Evolutionary conservation across 73 alveolate genomes (phyloP).

Genomic region (Durusdinium trenchii): DNA sequence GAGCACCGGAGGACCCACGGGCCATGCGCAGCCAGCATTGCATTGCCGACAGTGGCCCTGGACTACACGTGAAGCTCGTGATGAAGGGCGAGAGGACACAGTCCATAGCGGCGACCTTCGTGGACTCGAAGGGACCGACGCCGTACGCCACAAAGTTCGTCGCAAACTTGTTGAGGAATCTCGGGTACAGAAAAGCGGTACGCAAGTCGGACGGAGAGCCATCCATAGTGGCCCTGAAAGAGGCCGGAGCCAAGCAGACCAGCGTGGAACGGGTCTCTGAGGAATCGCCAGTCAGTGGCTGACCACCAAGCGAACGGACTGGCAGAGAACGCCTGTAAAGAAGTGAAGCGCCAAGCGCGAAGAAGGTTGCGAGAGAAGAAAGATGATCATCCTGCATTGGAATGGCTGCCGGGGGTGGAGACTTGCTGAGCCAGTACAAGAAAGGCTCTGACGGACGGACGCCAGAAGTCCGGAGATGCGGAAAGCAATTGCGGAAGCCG

Average conservation of each 20-base stretch:
- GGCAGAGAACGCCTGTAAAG: no score
- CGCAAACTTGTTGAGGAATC: background rate
- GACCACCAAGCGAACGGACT: background rate
- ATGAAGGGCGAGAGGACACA: background rate
- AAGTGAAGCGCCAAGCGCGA: no score
- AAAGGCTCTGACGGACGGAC: no score
- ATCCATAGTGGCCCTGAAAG: background rate
- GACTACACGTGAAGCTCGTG: background rate
- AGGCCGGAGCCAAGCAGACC: background rate
- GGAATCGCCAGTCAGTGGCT: no score
- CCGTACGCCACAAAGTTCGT: background rate
- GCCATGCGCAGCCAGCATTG: constrained; percentile 31
- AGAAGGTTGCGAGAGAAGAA: background rate
- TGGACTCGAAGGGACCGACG: background rate
- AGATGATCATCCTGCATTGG: background rate
- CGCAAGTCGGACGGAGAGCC: background rate
- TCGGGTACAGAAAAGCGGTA: background rate
- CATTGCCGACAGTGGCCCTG: background rate
- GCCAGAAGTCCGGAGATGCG: no score
- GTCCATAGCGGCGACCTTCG: background rate
- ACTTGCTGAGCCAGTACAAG: no score
- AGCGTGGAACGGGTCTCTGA: no score
- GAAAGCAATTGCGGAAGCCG: no score
- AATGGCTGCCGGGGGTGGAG: no score
- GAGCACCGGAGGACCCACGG: background rate